Evolutionary conservation across 176 grass and related monocot genomes (phyloP).

Genomic region (barley (Hordeum vulgare)): DNA sequence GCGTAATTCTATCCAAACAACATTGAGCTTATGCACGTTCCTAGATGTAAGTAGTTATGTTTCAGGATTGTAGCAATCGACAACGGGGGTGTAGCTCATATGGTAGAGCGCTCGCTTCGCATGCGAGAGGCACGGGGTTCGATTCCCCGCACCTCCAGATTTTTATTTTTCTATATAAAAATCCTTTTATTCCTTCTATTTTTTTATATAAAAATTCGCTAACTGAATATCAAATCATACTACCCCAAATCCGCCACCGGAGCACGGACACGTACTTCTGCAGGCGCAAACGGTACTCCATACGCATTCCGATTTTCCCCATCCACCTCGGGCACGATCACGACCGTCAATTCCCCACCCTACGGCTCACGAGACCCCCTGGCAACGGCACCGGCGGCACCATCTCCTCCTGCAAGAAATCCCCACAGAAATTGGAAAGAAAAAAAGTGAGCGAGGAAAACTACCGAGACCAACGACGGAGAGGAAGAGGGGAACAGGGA

Average conservation of each 20-base stretch:
- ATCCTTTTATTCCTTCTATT: too few relatives aligned
- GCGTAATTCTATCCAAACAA: too few relatives aligned
- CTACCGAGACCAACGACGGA: background rate
- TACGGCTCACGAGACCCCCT: background rate
- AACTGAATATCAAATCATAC: too few relatives aligned
- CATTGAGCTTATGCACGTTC: too few relatives aligned
- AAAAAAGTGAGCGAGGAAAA: background rate
- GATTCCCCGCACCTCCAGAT: constrained; percentile 94
- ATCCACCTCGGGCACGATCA: background rate
- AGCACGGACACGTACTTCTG: background rate
- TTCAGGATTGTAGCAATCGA: too few relatives aligned
- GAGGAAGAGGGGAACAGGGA: background rate
- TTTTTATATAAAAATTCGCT: too few relatives aligned
- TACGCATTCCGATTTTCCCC: background rate
- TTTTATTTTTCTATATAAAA: fast-evolving
- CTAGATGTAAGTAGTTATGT: fast-evolving
- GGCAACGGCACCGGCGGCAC: background rate
- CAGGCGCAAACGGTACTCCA: too few relatives aligned
- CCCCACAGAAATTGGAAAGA: too few relatives aligned
- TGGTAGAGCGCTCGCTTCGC: constrained; percentile 99
- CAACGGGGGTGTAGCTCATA: constrained; percentile 93
- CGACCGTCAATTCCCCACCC: background rate
- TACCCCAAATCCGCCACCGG: too few relatives aligned
- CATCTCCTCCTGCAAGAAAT: constrained; percentile 1
- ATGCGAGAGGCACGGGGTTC: constrained; percentile 99